Evolutionary conservation across 768 basidiomycete species (phyloP).

Genomic region (Dioszegia crocea): DNA sequence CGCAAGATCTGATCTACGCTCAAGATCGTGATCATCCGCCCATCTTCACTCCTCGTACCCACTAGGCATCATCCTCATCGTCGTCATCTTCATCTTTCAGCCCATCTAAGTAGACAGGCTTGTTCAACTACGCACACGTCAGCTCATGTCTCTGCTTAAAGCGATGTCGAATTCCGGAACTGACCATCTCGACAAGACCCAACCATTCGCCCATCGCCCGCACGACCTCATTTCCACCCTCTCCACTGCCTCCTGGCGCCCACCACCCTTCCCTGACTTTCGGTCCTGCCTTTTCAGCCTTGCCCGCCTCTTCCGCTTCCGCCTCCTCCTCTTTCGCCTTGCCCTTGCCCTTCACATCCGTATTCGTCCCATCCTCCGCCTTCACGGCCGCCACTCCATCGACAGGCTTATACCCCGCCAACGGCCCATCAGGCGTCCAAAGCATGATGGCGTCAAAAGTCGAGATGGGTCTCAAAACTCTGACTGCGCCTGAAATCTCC

Average conservation of each 20-base stretch:
- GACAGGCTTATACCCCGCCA: constrained; percentile 32
- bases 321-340: not conserved
- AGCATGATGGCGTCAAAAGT: constrained; percentile 31
- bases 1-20: no score
- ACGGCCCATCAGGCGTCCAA: constrained; percentile 40
- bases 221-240: constrained; percentile 42
- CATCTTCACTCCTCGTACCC: not conserved
- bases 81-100: constrained; percentile 11
- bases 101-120: constrained; percentile 30
- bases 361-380: not conserved
- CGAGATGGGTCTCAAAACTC: constrained; percentile 23
- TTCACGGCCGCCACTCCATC: not conserved
- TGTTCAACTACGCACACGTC: constrained; percentile 24
- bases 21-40: no score
- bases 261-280: constrained; percentile 33
- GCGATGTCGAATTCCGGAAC: constrained; percentile 3
- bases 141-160: not conserved
- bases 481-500: constrained; percentile 11
- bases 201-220: constrained; percentile 40
- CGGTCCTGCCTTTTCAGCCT: constrained; percentile 3
- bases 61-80: constrained; percentile 11
- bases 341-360: not conserved
- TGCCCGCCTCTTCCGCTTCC: not conserved
- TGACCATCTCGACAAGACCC: constrained; percentile 35
- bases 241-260: constrained; percentile 36